phyloP scores from a whole-genome alignment of 257 asterid species.

The Solanum chiquidenum region DNA sequence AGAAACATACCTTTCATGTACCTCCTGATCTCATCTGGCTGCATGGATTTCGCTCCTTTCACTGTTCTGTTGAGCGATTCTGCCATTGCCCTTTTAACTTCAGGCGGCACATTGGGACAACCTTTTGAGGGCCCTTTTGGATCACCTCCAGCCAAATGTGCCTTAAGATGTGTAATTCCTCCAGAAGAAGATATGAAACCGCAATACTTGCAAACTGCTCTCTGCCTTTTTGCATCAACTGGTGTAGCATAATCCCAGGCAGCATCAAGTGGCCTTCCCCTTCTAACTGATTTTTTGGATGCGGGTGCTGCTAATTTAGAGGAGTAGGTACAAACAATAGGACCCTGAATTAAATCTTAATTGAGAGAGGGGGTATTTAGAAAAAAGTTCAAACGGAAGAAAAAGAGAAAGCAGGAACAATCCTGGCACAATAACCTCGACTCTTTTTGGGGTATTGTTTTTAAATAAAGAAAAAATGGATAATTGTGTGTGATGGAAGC shows the following conservation, averaged over 20 bases:
- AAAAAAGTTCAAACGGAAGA: background rate
- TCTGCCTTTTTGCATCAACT: slow-evolving; percentile 28
- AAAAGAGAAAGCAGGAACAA: background rate
- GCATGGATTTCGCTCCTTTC: slow-evolving; percentile 16
- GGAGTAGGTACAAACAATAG: background rate
- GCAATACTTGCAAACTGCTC: slow-evolving; percentile 34
- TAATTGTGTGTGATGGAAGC: background rate
- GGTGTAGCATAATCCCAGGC: slow-evolving; percentile 38
- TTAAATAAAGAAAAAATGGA: background rate
- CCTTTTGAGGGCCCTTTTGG: slow-evolving; percentile 18
- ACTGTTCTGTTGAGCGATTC: slow-evolving; percentile 18
- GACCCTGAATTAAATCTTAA: background rate
- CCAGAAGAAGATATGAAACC: slow-evolving; percentile 37
- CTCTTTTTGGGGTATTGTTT: background rate
- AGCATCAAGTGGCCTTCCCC: slow-evolving; percentile 27
- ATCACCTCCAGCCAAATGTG: slow-evolving; percentile 45
- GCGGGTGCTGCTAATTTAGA: slow-evolving; percentile 12
- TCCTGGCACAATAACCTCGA: background rate
- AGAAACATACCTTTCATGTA: background rate
- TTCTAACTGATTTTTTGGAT: slow-evolving; percentile 11
- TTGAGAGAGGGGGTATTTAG: background rate
- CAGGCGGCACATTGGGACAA: slow-evolving; percentile 31
- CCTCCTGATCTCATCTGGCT: background rate
- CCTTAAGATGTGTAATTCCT: slow-evolving; percentile 30
- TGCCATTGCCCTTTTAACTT: slow-evolving; percentile 20